phyloP scores from a whole-genome alignment of 1,139 yeast species.

The Dujonia santamariae region DNA sequence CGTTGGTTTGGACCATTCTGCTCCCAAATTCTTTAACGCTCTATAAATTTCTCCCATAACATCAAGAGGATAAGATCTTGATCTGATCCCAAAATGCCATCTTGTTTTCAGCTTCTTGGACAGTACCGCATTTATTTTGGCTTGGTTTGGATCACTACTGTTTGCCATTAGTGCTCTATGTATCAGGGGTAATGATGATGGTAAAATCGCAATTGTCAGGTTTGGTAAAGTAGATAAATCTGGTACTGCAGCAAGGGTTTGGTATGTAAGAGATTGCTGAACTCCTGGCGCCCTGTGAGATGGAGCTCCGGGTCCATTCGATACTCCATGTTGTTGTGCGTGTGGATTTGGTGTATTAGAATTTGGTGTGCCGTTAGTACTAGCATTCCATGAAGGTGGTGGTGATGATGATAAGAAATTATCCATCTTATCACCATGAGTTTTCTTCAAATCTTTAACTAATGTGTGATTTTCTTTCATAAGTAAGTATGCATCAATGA shows the following conservation, averaged over 20 bases:
- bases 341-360: constrained; percentile 13
- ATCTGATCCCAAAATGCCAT: constrained; percentile 98
- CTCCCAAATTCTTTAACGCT: constrained; percentile 89
- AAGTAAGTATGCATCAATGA: constrained; percentile 85
- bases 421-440: constrained; percentile 50
- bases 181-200: constrained; percentile 90
- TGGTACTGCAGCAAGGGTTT: constrained; percentile 48
- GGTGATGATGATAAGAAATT: constrained; percentile 51
- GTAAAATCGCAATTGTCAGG: constrained; percentile 84
- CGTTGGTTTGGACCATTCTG: constrained; percentile 95
- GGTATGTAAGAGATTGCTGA: constrained; percentile 48
- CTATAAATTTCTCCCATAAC: constrained; percentile 98
- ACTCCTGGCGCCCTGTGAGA: constrained; percentile 33
- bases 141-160: constrained; percentile 27
- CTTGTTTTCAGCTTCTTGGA: constrained; percentile 87
- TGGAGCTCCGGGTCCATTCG: constrained; percentile 22
- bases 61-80: constrained; percentile 93
- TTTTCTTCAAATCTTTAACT: constrained; percentile 61
- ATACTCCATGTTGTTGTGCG: constrained; percentile 16
- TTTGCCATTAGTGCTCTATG: constrained; percentile 89
- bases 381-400: constrained; percentile 32
- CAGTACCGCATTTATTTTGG: constrained; percentile 67
- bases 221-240: constrained; percentile 51
- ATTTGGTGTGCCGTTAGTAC: constrained; percentile 14
- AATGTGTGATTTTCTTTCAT: constrained; percentile 80